Percentiles rank a stretch among this genome's conserved stretches.
These are phyloP conservation scores for Solanum sejunctum DNA, from an alignment of 257 asterid species.

Conservation along the genomic window DNA sequence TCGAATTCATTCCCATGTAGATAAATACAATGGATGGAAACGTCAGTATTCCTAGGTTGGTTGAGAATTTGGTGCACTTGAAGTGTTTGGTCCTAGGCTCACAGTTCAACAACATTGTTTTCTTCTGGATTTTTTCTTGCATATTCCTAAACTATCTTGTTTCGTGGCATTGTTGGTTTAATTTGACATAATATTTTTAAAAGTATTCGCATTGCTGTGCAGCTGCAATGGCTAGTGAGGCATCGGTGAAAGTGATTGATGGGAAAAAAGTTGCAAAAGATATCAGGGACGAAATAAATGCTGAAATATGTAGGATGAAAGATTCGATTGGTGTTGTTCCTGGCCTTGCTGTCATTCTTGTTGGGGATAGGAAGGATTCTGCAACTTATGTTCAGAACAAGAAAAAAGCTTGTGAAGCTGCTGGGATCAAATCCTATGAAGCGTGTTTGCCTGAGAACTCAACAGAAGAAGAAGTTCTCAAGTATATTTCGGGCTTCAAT, in stretches of 20 bases:
- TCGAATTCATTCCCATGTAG: no score
- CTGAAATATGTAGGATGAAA: conserved; percentile 66
- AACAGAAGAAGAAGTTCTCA: conserved; percentile 67
- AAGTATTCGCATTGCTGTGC: neutral
- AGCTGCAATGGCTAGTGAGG: conserved; percentile 47
- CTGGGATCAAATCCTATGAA: conserved; percentile 73
- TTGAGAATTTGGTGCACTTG: neutral
- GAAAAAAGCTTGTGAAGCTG: conserved; percentile 79
- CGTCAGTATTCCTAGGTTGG: neutral
- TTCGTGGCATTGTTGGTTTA: neutral
- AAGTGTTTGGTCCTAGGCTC: neutral
- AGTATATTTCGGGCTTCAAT: conserved; percentile 51
- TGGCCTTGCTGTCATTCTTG: conserved; percentile 88
- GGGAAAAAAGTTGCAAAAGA: conserved; percentile 68
- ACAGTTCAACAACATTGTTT: neutral
- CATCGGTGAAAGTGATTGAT: conserved; percentile 58
- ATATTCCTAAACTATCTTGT: neutral
- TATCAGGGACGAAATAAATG: conserved; percentile 66
- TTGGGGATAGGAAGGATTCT: conserved; percentile 91
- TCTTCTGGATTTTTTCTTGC: neutral
- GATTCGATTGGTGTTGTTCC: conserved; percentile 69
- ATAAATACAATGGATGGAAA: no score
- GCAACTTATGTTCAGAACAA: conserved; percentile 90
- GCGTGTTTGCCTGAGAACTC: conserved; percentile 61
- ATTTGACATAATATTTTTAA: neutral